A percentile compares a stretch with the other conserved stretches of the same genome.
Evolutionary conservation across 148 eudicot genomes (phyloP).

Genomic region (Camellia granthamiana): DNA sequence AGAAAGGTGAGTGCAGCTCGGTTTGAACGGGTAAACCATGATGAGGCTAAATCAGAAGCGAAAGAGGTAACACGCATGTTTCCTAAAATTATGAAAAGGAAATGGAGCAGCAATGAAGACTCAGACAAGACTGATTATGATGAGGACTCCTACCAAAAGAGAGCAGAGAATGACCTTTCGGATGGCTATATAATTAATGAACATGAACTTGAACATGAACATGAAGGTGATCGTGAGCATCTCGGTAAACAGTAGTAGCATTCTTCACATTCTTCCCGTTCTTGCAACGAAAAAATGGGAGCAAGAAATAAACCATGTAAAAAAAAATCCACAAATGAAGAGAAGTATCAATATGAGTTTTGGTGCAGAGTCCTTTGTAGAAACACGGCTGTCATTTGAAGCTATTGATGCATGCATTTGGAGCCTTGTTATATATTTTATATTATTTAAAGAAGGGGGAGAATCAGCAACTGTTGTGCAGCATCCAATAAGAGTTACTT

Average conservation of each 20-base stretch:
- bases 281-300: background rate
- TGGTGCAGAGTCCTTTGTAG: background rate
- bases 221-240: slow-evolving; percentile 8
- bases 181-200: slow-evolving; percentile 14
- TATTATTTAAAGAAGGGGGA: background rate
- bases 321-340: background rate
- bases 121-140: slow-evolving; percentile 16
- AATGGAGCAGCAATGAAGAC: slow-evolving; percentile 37
- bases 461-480: background rate
- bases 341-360: background rate
- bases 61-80: slow-evolving; percentile 49
- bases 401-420: slow-evolving; percentile 4
- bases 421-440: background rate
- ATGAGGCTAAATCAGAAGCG: slow-evolving; percentile 30
- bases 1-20: slow-evolving; percentile 25
- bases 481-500: background rate
- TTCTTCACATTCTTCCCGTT: slow-evolving; percentile 11
- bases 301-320: background rate
- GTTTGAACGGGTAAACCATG: slow-evolving; percentile 14
- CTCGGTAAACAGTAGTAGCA: slow-evolving; percentile 10
- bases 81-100: slow-evolving; percentile 66
- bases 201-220: slow-evolving; percentile 13
- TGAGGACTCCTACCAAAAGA: slow-evolving; percentile 18
- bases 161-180: slow-evolving; percentile 21
- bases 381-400: background rate